Evolutionary conservation across 2,329 filamentous ascomycete genomes (phyloP).

Genomic region (Fusarium bulbicola): DNA sequence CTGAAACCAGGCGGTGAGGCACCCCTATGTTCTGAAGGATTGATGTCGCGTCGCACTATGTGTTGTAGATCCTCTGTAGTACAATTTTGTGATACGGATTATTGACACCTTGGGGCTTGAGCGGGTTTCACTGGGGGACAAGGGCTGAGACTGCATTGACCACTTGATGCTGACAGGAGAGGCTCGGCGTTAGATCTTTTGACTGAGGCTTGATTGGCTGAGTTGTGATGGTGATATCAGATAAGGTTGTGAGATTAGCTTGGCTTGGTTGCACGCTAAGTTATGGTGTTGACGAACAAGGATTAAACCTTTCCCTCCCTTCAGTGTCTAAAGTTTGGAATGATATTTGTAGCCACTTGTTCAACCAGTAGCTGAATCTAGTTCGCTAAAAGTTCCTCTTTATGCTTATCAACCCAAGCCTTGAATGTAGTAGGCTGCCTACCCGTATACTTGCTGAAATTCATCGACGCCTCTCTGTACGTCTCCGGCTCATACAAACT

Average conservation of each 20-base stretch:
- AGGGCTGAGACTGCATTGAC: background rate
- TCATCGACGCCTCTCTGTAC: background rate
- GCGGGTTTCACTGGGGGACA: background rate
- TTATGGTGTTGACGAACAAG: background rate
- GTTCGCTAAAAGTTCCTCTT: background rate
- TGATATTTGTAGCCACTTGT: background rate
- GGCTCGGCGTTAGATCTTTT: background rate
- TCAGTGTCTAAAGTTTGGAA: too few relatives aligned
- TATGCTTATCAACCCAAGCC: conserved; percentile 5
- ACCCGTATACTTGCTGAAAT: conserved; percentile 14
- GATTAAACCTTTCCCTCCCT: background rate
- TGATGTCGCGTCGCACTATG: background rate
- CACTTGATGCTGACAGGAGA: background rate
- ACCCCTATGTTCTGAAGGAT: background rate
- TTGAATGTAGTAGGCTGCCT: conserved; percentile 1
- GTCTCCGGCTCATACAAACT: background rate
- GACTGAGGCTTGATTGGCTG: background rate
- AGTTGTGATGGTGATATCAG: background rate
- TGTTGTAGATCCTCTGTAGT: background rate
- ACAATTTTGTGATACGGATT: background rate
- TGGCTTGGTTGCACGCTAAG: background rate
- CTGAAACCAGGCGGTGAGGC: background rate
- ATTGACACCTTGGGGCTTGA: background rate
- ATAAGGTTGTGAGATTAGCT: background rate
- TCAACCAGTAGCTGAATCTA: background rate